A percentile compares a stretch with the other conserved stretches of the same genome.
Conservation (phyloP, 73 alveolate species). For the Paramecium biaurelia region DNA sequence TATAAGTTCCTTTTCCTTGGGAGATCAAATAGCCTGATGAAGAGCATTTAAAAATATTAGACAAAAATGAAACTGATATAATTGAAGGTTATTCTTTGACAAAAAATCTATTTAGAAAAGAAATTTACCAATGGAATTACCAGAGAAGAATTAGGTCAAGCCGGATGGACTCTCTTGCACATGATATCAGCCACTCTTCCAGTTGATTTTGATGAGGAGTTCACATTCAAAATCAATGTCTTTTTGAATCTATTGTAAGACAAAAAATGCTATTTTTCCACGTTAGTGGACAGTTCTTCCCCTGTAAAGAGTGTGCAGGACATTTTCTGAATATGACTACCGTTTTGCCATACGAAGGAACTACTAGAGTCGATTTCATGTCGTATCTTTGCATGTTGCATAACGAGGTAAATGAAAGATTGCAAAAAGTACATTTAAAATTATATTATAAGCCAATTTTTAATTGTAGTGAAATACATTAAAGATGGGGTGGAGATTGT, state of each 20-base stretch:
- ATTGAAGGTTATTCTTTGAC: background rate
- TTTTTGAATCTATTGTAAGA: slow-evolving; percentile 59
- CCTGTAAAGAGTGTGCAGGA: slow-evolving; percentile 63
- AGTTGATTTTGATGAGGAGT: slow-evolving; percentile 45
- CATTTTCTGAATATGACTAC: slow-evolving; percentile 58
- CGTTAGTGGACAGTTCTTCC: slow-evolving; percentile 56
- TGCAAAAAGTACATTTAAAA: slow-evolving; percentile 2
- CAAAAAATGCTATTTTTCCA: background rate
- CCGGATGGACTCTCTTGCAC: slow-evolving; percentile 61
- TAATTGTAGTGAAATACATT: slow-evolving; percentile 51
- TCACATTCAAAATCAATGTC: slow-evolving; percentile 54
- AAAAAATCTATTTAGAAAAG: background rate
- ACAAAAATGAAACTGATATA: background rate
- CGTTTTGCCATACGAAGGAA: slow-evolving; percentile 15
- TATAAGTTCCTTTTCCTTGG: slow-evolving; percentile 21
- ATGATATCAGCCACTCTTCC: slow-evolving; percentile 67
- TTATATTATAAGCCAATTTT: background rate
- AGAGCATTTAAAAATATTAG: background rate
- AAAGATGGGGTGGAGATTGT: slow-evolving; percentile 66
- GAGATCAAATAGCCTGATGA: background rate
- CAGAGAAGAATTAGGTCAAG: slow-evolving; percentile 43
- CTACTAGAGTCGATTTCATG: slow-evolving; percentile 63
- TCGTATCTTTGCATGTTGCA: slow-evolving; percentile 47
- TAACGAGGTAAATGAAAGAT: slow-evolving; percentile 39
- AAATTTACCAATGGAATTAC: slow-evolving; percentile 40